Percentiles rank a stretch among this genome's conserved stretches.
Conservation (phyloP, 148 eudicot species). For the Vaccinium corymbosum region DNA sequence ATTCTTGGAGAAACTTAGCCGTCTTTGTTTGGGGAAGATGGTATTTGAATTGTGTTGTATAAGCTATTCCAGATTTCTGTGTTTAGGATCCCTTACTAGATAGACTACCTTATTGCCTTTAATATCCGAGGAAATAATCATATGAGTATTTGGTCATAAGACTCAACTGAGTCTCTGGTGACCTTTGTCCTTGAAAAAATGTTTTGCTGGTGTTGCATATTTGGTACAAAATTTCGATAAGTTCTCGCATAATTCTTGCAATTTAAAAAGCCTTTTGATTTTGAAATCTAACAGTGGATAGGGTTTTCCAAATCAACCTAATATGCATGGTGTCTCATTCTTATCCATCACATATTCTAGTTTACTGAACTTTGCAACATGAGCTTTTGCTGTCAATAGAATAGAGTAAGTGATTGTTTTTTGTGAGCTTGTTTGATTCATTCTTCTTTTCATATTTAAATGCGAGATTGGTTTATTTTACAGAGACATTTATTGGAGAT, state of each 20-base stretch:
- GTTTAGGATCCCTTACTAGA: not conserved
- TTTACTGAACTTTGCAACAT: not conserved
- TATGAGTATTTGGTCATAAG: not conserved
- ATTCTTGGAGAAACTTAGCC: no score
- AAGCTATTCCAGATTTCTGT: not conserved
- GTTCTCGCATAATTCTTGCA: not conserved
- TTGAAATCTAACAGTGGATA: not conserved
- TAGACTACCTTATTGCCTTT: not conserved
- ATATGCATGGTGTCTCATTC: not conserved
- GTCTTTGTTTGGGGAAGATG: not conserved
- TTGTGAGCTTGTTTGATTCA: constrained; percentile 8
- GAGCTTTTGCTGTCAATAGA: not conserved
- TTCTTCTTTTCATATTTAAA: not conserved
- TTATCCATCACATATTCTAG: not conserved
- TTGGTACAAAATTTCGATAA: not conserved
- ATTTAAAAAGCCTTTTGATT: not conserved
- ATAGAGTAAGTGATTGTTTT: not conserved
- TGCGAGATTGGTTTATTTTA: constrained; percentile 10
- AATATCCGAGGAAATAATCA: not conserved
- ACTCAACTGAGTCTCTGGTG: not conserved
- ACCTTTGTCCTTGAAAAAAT: not conserved
- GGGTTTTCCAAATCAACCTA: not conserved
- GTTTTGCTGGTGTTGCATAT: not conserved
- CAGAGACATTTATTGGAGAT: constrained; percentile 80
- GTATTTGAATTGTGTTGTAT: not conserved